Base-by-base conservation (phyloP, 768 basidiomycete species). In the Termitomyces sp. region DNA sequence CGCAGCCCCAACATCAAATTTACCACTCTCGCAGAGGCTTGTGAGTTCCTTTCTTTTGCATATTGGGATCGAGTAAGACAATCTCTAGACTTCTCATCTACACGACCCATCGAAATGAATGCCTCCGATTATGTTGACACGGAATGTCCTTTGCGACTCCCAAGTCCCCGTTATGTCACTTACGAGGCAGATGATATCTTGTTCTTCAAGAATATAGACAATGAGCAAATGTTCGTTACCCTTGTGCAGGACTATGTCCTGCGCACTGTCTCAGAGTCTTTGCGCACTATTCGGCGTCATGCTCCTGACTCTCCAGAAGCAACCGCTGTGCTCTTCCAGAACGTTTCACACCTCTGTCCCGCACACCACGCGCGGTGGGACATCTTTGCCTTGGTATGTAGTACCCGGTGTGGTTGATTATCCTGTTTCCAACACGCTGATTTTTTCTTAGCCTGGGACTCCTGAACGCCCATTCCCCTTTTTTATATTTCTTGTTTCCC, bases 361-460 rank as follows among this genome's bases (percentile, higher is more conserved):
- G 64, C 64, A n/a, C 62, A 57, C n/a, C 60, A 63, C 58, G 59
- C 58, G 6, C 59, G 62, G n/a, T 68, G 66, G 66, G 63, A 66
- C 50, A 63, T 68, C 12, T 54, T 65, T 17, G 54, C 60, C 40
- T 38, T 68, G 53, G 66, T 65, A 53, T 45, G 58, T 42, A 37
- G 9, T 7, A 19, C 38, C 30, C 38, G 26, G 5, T 6, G 22
- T 5, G 9, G 34, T 17, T 3, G 15, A 15, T 17, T 19, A 24
- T 9, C 8, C 8, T 6, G 15, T 30, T 26, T 22, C 17, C 15
- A 35, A 26, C 22, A 44, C 32, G 5, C 21, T 44, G 9, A 53
- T 22, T 44, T 22, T 46, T 34, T 26, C 38, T 54, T 32, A 65
- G 65, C 61, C 53, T 37, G 47, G 51, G 11, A 58, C 56, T 12